A percentile compares a stretch with the other conserved stretches of the same genome.
Conservation (phyloP, 257 asterid genomes). For the Solanum chaucha region DNA sequence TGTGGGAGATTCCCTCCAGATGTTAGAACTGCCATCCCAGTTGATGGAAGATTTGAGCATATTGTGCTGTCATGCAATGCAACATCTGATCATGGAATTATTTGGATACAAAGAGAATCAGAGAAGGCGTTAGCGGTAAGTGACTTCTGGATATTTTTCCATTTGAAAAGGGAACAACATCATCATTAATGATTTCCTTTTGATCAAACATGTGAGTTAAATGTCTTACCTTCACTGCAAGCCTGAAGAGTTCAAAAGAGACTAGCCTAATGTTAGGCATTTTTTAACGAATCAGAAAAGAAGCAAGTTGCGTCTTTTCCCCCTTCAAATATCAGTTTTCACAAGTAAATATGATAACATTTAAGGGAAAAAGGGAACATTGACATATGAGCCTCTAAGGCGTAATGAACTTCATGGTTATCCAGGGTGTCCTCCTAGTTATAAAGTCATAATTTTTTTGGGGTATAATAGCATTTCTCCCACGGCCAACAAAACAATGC, state of each 20-base stretch:
- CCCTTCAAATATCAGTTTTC: not conserved
- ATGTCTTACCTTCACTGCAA: not conserved
- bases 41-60: constrained; percentile 96
- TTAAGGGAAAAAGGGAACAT: not conserved
- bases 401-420: not conserved
- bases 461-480: not conserved
- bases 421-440: not conserved
- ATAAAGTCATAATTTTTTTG: not conserved
- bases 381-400: not conserved
- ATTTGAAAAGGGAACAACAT: not conserved
- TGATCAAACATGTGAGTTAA: not conserved
- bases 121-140: constrained; percentile 72
- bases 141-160: not conserved
- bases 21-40: constrained; percentile 93
- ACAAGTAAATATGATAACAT: not conserved
- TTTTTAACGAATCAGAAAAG: not conserved
- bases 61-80: constrained; percentile 89
- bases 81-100: constrained; percentile 84
- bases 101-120: constrained; percentile 88
- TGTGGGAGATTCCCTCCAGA: constrained; percentile 97
- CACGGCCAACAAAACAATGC: not conserved
- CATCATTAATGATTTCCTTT: not conserved
- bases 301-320: not conserved
- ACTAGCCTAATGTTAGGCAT: not conserved
- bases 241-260: not conserved